Base-by-base conservation (phyloP, 2,329 filamentous ascomycete genomes). In the Botrytis hyacinthi region DNA sequence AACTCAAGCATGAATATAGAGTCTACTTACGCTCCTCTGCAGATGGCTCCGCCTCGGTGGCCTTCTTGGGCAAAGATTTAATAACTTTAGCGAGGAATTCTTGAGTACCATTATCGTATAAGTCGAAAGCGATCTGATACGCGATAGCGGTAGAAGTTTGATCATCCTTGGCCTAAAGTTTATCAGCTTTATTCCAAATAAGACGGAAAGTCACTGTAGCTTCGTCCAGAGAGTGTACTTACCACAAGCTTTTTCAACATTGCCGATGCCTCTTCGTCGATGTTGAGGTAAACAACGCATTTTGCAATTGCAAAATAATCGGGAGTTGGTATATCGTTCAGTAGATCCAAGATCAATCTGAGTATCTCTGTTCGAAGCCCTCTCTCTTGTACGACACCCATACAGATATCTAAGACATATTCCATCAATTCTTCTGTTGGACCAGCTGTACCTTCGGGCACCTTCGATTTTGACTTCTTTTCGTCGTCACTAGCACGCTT, bases 261-360 rank as follows among this genome's bases (percentile, higher is more conserved):
- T 76, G 89, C 89, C 16, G 94, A 95, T 0, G 96, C 96, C 86
- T 98, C 92, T 67, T 93, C 91, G 80, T 98, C 92, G 78, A 97
- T 93, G 81, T 97, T 92, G 29, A 99, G 88, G 80, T 98, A 98
- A 54, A 99, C 95, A 44, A 97, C 96, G 79, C 96, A 99, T 83
- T 97, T 97, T 69, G 96, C 95, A 79, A 99, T 98, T 32, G 96
- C 94, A 82, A 99, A 99, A 83, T 97, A 98, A 82, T 99, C 96
- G 0, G 96, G 96, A 74, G 89, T 93, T 2, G 94, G 93, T 73
- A 97, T 96, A 74, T 97, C 93, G 84, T 92, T 97, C 54, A 99
- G 87, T n/a, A 99, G 89, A 74, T 95, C 93, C n/a, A 99, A 90
- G 73, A 99, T 96, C 63, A 99, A 87, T 79, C 92, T 91, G 74